phyloP scores from a whole-genome alignment of 192 early-diverging fungal genomes.

The Linnemannia schmuckeri region DNA sequence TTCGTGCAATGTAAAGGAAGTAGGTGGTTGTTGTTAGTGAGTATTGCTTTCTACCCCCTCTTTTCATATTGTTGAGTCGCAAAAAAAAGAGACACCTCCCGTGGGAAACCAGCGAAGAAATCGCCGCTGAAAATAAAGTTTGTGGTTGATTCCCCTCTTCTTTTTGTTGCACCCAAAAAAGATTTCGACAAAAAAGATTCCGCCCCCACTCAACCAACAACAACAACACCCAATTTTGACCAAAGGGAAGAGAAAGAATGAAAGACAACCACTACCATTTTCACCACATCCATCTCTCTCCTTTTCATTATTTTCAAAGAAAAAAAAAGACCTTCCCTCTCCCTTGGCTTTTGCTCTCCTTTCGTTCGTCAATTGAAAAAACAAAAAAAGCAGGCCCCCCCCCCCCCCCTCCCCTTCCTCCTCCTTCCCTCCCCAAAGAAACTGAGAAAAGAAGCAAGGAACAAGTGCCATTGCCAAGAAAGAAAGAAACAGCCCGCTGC shows the following conservation, averaged over 20 bases:
- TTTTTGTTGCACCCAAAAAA: slow-evolving; percentile 3
- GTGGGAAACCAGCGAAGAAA: background rate
- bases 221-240: background rate
- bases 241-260: background rate
- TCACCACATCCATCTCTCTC: too few relatives aligned
- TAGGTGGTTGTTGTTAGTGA: background rate
- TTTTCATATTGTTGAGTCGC: background rate
- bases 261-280: background rate
- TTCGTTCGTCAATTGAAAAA: background rate
- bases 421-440: background rate
- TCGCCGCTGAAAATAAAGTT: slow-evolving; percentile 9
- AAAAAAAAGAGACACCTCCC: background rate
- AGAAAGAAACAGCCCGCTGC: background rate
- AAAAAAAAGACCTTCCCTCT: too few relatives aligned
- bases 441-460: too few relatives aligned
- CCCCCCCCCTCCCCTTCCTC: background rate
- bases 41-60: background rate
- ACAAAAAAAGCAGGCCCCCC: background rate
- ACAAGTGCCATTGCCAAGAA: background rate
- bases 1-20: slow-evolving; percentile 3
- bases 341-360: background rate
- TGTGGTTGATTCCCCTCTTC: background rate
- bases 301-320: too few relatives aligned
- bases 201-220: background rate
- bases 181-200: slow-evolving; percentile 4